Percentiles rank a stretch among this genome's conserved stretches.
phyloP scores from a whole-genome alignment of 78 protist species.

The Corallochytrium limacisporum region DNA sequence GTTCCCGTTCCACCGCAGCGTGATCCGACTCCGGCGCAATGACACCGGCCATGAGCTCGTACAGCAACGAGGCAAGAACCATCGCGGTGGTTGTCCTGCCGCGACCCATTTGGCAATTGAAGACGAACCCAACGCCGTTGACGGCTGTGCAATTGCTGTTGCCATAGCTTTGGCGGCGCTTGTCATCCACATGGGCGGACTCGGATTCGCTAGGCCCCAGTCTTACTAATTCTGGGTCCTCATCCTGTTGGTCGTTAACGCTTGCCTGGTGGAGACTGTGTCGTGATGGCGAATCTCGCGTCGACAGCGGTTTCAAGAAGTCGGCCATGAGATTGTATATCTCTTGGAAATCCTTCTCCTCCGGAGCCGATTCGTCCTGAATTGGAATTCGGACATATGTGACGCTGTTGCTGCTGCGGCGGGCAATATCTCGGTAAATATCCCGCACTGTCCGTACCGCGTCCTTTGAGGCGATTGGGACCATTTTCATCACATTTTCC shows the following conservation, averaged over 20 bases:
- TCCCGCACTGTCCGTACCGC: neutral
- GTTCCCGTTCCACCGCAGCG: no score
- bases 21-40: neutral
- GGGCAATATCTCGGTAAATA: neutral
- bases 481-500: neutral
- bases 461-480: neutral
- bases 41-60: neutral
- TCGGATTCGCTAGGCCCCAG: no score
- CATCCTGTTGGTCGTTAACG: no score
- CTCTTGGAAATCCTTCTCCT: neutral
- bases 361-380: constrained; percentile 5
- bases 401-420: neutral
- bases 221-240: no score
- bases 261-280: no score
- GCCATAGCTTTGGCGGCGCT: no score
- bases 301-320: no score
- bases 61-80: neutral
- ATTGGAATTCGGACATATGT: neutral
- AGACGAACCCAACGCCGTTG: neutral
- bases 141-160: no score
- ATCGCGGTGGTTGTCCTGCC: constrained; percentile 10
- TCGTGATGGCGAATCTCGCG: no score
- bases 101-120: constrained; percentile 15
- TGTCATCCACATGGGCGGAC: no score
- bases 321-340: neutral